A percentile compares a stretch with the other conserved stretches of the same genome.
phyloP scores from a whole-genome alignment of 2,329 filamentous ascomycete genomes.

The Aspergillus hiratsukae region DNA sequence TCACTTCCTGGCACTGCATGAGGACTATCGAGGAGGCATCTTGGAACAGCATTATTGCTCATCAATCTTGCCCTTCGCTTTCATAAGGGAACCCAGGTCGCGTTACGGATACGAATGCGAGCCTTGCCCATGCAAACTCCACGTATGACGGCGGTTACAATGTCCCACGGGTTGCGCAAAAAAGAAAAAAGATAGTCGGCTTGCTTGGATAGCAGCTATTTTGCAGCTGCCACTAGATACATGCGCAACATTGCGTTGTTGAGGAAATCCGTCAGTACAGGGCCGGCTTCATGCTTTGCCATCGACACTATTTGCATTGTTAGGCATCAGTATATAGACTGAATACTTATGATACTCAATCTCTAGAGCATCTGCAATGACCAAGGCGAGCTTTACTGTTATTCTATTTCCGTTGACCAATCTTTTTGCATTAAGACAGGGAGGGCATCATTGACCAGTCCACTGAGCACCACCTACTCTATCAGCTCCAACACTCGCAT shows the following conservation, averaged over 20 bases:
- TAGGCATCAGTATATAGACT: not conserved
- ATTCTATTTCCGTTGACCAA: not conserved
- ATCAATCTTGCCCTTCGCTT: too few relatives aligned
- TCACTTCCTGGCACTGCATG: too few relatives aligned
- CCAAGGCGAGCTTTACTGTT: not conserved
- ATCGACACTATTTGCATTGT: not conserved
- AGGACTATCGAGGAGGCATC: too few relatives aligned
- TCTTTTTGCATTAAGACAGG: not conserved
- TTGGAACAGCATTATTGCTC: too few relatives aligned
- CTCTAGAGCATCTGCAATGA: not conserved
- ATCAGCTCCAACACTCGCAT: not conserved
- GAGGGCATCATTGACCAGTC: too few relatives aligned
- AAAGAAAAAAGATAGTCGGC: too few relatives aligned
- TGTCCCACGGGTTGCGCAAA: not conserved
- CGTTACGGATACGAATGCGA: slow-evolving; percentile 6
- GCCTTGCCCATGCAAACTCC: not conserved
- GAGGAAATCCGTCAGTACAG: not conserved
- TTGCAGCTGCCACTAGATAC: not conserved
- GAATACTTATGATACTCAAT: not conserved
- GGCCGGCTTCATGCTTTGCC: not conserved
- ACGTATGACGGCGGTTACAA: not conserved
- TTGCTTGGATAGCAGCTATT: not conserved
- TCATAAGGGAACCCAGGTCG: not conserved
- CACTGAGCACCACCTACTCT: not conserved
- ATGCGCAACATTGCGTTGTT: not conserved